Conservation (phyloP, 495 filamentous ascomycete genomes). For the Trypethelium eluteriae region DNA sequence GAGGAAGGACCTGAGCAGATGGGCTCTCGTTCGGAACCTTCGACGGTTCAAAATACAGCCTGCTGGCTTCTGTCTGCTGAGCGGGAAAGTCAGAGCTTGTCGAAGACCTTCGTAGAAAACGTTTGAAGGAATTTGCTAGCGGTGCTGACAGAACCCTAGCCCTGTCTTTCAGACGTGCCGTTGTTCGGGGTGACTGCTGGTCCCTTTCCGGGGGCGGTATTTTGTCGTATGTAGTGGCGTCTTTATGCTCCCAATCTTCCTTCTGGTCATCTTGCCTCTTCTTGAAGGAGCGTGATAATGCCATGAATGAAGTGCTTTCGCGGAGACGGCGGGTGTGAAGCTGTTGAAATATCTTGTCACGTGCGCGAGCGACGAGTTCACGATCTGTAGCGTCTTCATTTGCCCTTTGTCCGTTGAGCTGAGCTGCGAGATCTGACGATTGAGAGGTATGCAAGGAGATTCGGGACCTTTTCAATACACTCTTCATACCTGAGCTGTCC, state of each 20-base stretch:
- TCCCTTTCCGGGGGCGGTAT: background rate
- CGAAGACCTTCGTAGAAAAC: conserved; percentile 21
- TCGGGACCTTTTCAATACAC: background rate
- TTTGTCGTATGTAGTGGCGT: background rate
- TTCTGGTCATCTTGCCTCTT: background rate
- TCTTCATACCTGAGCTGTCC: background rate
- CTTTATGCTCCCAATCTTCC: background rate
- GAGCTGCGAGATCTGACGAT: conserved; percentile 14
- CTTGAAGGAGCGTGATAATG: background rate
- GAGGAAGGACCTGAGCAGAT: background rate
- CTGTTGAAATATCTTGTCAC: conserved; percentile 33
- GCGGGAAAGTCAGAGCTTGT: conserved; percentile 17
- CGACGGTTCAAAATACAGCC: conserved; percentile 17
- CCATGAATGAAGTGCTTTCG: conserved; percentile 13
- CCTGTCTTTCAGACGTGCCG: conserved; percentile 12
- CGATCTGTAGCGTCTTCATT: conserved; percentile 11
- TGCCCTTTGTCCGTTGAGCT: conserved; percentile 16
- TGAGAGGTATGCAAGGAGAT: background rate
- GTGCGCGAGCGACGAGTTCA: conserved; percentile 11
- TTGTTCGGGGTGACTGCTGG: background rate
- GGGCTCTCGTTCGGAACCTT: background rate
- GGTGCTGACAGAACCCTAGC: conserved; percentile 20
- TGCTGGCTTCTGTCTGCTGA: conserved; percentile 24
- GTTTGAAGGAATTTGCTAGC: conserved; percentile 23
- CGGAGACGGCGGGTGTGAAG: conserved; percentile 22